Evolutionary conservation across 495 filamentous ascomycete species (phyloP).

Genomic region (Aspergillus steynii): DNA sequence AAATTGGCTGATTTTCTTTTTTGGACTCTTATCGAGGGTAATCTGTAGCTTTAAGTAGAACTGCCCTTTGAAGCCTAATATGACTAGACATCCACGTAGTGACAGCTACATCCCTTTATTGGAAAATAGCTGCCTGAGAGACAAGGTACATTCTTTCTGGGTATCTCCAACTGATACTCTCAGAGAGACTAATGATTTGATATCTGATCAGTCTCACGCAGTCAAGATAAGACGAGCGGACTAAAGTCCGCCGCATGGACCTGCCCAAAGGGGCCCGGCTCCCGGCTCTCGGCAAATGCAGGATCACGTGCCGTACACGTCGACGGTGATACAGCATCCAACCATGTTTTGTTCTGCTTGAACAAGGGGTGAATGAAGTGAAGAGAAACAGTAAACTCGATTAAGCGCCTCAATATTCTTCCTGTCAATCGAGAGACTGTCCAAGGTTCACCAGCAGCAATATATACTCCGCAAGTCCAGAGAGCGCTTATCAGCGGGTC

Average conservation of each 20-base stretch:
- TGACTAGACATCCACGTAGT: too few species aligned
- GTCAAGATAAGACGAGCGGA: conserved; percentile 1
- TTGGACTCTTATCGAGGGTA: too few species aligned
- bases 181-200: too few species aligned
- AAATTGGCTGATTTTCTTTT: background rate
- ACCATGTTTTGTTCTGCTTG: background rate
- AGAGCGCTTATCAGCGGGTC: conserved; percentile 28
- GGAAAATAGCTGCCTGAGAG: too few species aligned
- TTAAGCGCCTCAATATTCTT: too few species aligned
- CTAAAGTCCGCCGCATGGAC: conserved; percentile 20
- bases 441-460: too few species aligned
- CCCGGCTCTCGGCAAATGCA: conserved; percentile 7
- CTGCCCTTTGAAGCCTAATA: too few species aligned
- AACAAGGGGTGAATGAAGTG: background rate
- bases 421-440: too few species aligned
- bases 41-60: too few species aligned
- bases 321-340: background rate
- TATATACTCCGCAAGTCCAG: background rate
- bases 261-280: conserved; percentile 17
- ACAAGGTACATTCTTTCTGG: background rate
- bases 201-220: background rate
- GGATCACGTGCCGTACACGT: conserved; percentile 9
- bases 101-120: too few species aligned
- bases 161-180: background rate
- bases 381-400: too few species aligned